Evolutionary conservation across 176 grass and related monocot species (phyloP), one percentile per base, ranked within the genome.

Genomic region (Pharus latifolius): DNA sequence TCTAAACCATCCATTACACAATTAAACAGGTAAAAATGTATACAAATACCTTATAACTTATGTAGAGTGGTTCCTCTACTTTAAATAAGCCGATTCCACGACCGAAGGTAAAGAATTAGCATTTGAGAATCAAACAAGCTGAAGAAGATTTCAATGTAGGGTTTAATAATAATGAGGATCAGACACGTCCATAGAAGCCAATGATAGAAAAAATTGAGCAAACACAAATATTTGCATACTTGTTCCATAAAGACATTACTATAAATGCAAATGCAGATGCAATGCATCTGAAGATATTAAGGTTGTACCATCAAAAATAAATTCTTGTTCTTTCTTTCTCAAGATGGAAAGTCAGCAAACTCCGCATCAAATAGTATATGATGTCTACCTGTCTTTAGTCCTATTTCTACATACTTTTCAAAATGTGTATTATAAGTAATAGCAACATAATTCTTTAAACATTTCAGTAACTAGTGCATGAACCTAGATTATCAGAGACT

Each of bases 331-430:
- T 73, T 52, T n/a, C 48, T 38, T 85, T 56, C 58, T 40, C 4
- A 79, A 55, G 69, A 60, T 73, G 60, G 15, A 41, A 59, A 51
- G 75, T 77, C 57, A 58, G 65, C 81, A 41, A 59, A 51, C 68
- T 77, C 57, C 49, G 65, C 81, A 71, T 77, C 73, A 71, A n/a
- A 28, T 75, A 40, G 30, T 35, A 42, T 30, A 28, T 10, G 24
- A 1, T 83, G 56, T 26, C 72, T 42, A 51, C 32, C 43, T 55
- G 67, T 52, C 19, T 47, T 16, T 32, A 22, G 45, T 65, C 20
- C 56, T 22, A 25, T 35, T 65, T 45, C 50, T 14, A 70, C 48
- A 10, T 49, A 14, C 51, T 55, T 65, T 63, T 65, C 28, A 65
- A 58, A n/a, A 23, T 61, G 17, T 26, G 40, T 15, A 18, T 33